These are phyloP conservation scores for Podaxis carcinomalis DNA, from an alignment of 768 basidiomycete species.

Conservation along the genomic window DNA sequence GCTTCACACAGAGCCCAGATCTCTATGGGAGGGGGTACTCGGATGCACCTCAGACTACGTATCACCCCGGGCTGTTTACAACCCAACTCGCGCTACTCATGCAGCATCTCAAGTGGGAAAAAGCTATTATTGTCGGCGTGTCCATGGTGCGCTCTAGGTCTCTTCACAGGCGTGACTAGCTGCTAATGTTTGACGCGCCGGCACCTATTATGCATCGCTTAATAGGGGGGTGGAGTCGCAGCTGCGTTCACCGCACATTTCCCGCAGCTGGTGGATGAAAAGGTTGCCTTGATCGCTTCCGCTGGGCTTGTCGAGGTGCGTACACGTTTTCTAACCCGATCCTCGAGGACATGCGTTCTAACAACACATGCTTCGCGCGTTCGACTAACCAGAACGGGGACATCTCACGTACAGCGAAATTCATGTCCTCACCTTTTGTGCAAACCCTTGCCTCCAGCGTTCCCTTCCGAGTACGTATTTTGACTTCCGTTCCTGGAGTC, in stretches of 20 bases:
- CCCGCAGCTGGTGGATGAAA: conserved; percentile 64
- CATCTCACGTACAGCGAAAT: conserved; percentile 68
- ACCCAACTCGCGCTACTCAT: conserved; percentile 81
- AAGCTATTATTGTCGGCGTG: conserved; percentile 60
- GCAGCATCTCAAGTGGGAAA: conserved; percentile 72
- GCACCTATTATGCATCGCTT: conserved; percentile 3
- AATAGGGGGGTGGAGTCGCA: conserved; percentile 70
- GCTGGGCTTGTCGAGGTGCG: conserved; percentile 66
- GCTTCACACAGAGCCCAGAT: conserved; percentile 36
- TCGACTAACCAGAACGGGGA: conserved; percentile 43
- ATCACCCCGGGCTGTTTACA: conserved; percentile 61
- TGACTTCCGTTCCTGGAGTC: background rate
- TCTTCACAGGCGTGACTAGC: background rate
- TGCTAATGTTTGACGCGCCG: background rate
- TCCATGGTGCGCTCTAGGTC: conserved; percentile 58
- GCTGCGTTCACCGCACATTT: conserved; percentile 68
- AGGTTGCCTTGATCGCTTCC: conserved; percentile 62
- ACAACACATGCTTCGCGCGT: background rate
- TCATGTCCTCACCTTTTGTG: conserved; percentile 76
- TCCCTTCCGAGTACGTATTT: conserved; percentile 49
- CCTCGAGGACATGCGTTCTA: background rate
- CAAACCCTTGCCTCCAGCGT: conserved; percentile 60
- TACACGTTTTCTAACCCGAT: background rate
- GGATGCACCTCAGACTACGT: conserved; percentile 68
- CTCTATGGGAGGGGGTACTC: conserved; percentile 82